Base-by-base conservation (phyloP, 495 filamentous ascomycete genomes). In the Tetracladium marchalianum region DNA sequence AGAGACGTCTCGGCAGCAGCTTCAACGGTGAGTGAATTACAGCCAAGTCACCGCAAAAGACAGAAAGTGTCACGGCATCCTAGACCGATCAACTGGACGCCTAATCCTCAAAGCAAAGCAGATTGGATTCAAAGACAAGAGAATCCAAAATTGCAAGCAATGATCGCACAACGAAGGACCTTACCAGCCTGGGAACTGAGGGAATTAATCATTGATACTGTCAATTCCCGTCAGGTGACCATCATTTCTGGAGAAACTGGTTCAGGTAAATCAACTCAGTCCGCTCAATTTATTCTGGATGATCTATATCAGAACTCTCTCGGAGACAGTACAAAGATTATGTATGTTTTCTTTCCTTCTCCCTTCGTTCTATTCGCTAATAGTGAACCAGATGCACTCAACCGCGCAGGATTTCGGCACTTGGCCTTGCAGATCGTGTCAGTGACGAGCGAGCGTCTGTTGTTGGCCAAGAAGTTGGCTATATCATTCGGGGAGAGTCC, bases 171-270 rank as follows among this genome's bases (percentile, higher is more conserved):
- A 53, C 73, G 92, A 34, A 73, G 80, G 59, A 73, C 71, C 19
- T 69, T 98, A 8, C 93, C 92, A 0, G 93, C 92, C 4, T 98
- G 92, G 92, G 77, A 80, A 49, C 75, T 86, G 32, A 81, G 76
- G 61, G 79, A 88, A 32, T 67, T 74, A 9, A 85, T 98, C 22
- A 72, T 96, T 19, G 56, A 72, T 11, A 78, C 85, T 2, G 81
- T 97, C 15, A 74, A 73, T 31, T 58, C 67, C 4, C 76, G 87
- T 57, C 88, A 94, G 62, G 86, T 97, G 16, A 90, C 85, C 4
- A 97, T 98, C 51, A 93, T 98, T 43, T 90, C 88, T 22, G 92
- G 92, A 52, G 92, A 96, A 65, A 98, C 92, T 6, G 92, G 92
- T 44, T 93, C 86, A 36, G 92, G 92, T 56, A 98, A 98, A 62